Evolutionary conservation across 106 monocot species (phyloP).

Genomic region (Acorus calamus): DNA sequence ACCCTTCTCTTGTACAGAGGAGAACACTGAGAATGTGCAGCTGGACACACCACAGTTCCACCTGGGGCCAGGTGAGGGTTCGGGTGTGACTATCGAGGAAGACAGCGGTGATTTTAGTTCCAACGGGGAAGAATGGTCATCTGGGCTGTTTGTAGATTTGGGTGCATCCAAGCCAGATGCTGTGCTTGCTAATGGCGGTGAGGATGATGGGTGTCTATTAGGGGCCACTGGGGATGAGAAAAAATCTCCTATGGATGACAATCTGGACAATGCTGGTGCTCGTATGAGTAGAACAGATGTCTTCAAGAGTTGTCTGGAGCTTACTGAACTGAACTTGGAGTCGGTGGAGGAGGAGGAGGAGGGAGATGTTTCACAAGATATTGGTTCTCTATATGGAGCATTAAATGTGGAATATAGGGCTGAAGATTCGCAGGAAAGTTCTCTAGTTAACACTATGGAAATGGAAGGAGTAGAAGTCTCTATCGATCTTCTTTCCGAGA

Average conservation of each 20-base stretch:
- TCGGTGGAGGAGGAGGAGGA: neutral
- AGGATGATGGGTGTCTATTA: slow-evolving; percentile 6
- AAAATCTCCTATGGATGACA: neutral
- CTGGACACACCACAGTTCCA: slow-evolving; percentile 78
- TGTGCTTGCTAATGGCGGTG: slow-evolving; percentile 5
- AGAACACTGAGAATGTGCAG: slow-evolving; percentile 41
- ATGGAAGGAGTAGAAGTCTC: slow-evolving; percentile 5
- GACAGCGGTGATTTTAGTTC: slow-evolving; percentile 28
- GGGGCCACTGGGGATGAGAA: slow-evolving; percentile 5
- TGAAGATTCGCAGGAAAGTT: slow-evolving; percentile 11
- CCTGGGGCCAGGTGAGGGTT: slow-evolving; percentile 73
- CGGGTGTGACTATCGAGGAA: slow-evolving; percentile 8
- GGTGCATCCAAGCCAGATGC: slow-evolving; percentile 6
- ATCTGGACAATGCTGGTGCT: slow-evolving; percentile 10
- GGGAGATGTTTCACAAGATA: slow-evolving; percentile 18
- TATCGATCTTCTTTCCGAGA: neutral
- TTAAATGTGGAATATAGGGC: slow-evolving; percentile 10
- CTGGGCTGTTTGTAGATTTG: slow-evolving; percentile 34
- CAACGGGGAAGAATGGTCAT: slow-evolving; percentile 42
- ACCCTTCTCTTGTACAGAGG: slow-evolving; percentile 58
- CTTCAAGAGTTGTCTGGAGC: slow-evolving; percentile 50
- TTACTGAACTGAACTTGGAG: slow-evolving; percentile 38
- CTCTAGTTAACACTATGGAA: slow-evolving; percentile 11
- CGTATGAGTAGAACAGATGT: slow-evolving; percentile 33
- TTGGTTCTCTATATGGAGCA: slow-evolving; percentile 5